A percentile compares a stretch with the other conserved stretches of the same genome.
Conservation (phyloP, 1,139 yeast species). For the Ogataea hybrid region DNA sequence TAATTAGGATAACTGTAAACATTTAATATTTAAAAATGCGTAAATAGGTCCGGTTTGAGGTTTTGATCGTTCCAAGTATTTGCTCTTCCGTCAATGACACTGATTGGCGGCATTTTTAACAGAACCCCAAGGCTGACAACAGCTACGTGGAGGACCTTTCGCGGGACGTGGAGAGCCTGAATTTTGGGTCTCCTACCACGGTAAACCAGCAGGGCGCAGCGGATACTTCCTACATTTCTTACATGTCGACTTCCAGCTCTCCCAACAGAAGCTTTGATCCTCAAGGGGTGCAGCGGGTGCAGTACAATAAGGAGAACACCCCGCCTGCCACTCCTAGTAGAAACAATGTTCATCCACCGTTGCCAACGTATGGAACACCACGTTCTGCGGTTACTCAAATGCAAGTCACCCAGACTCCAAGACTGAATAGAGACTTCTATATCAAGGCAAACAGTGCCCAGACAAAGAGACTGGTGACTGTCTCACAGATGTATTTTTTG, state of each 20-base stretch:
- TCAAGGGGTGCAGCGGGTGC: constrained; percentile 19
- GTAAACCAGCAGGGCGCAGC: constrained; percentile 20
- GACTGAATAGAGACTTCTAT: constrained; percentile 51
- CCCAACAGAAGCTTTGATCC: constrained; percentile 29
- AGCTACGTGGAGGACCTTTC: constrained; percentile 32
- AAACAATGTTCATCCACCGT: constrained; percentile 17
- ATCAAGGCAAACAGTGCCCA: constrained; percentile 67
- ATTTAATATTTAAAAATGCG: constrained; percentile 5
- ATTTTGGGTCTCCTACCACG: constrained; percentile 29
- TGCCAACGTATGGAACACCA: constrained; percentile 19
- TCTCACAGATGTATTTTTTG: constrained; percentile 73
- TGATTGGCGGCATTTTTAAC: constrained; percentile 30
- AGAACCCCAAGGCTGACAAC: constrained; percentile 26
- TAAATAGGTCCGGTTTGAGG: constrained; percentile 3
- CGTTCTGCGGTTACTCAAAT: constrained; percentile 28
- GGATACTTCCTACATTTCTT: constrained; percentile 26
- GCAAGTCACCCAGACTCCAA: constrained; percentile 33
- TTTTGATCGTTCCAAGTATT: constrained; percentile 1
- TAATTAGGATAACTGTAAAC: constrained; percentile 7
- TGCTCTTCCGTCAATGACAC: constrained; percentile 21
- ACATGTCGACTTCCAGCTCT: constrained; percentile 31
- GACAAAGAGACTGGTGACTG: constrained; percentile 84
- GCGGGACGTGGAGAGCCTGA: constrained; percentile 31
- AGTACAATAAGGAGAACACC: constrained; percentile 37
- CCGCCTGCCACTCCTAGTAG: constrained; percentile 32